Evolutionary conservation across 495 filamentous ascomycete genomes (phyloP), one percentile per base, ranked within the genome.

Genomic region (Oleoguttula mirabilis): DNA sequence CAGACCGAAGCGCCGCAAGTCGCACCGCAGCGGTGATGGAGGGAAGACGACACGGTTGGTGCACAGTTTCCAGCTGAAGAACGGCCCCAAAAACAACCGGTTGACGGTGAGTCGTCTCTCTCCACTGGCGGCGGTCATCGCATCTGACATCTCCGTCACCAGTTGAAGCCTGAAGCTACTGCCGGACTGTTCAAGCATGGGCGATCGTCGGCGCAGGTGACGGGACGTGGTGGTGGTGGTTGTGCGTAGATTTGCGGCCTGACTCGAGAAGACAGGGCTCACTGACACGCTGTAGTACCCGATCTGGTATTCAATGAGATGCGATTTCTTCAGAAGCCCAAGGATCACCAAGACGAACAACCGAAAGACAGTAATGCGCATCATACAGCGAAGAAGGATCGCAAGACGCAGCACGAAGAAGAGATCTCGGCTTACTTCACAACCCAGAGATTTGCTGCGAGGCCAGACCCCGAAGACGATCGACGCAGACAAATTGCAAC

Each of bases 171-270:
- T 50, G 59, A 54, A 50, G 59, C 62, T 34, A 64, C 54, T 28
- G 58, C 66, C 54, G 84, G 84, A 0, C 60, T 90, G 5, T 88
- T 88, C 57, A 73, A 70, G 19, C 87, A 77, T 53, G 80, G 80
- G 2, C 74, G 71, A 37, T 65, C 72, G 21, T 86, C 82, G 10
- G 73, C 70, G 32, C 71, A 70, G 21, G 43, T 73, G 39, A 64
- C 58, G 46, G 61, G 67, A 45, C 63, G 58, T 48, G 65, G 66
- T 14, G 19, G 34, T 19, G 49, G 49, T n/a, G n/a, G n/a, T n/a
- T n/a, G n/a, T n/a, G n/a, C n/a, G n/a, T n/a, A n/a, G n/a, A n/a
- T n/a, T n/a, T n/a, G n/a, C n/a, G n/a, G n/a, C n/a, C n/a, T n/a
- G n/a, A n/a, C n/a, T n/a, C n/a, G n/a, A n/a, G n/a, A n/a, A 10